phyloP scores from a whole-genome alignment of 495 filamentous ascomycete species.

The Neurospora discreta region DNA sequence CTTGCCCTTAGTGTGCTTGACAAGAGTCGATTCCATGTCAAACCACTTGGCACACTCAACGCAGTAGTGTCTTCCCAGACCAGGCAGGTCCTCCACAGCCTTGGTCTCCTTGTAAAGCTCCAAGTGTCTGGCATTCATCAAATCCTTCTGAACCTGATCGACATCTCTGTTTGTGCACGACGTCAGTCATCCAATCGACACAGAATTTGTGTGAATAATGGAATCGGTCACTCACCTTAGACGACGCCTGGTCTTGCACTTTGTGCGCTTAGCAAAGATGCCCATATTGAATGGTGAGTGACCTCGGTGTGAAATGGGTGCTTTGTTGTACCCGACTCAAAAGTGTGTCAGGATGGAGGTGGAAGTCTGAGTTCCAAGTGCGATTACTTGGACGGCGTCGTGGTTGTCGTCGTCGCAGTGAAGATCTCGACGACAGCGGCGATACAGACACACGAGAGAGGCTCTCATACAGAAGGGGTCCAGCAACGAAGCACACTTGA shows the following conservation, averaged over 20 bases:
- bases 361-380: background rate
- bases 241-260: constrained; percentile 50
- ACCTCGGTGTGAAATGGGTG: background rate
- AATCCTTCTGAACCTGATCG: constrained; percentile 78
- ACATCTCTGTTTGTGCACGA: constrained; percentile 47
- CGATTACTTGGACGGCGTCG: background rate
- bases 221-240: constrained; percentile 24
- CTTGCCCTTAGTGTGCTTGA: constrained; percentile 72
- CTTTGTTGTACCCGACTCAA: background rate
- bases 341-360: background rate
- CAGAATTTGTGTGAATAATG: background rate
- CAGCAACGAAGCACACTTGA: background rate
- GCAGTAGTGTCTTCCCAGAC: constrained; percentile 73
- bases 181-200: constrained; percentile 1
- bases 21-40: constrained; percentile 70
- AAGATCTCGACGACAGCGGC: background rate
- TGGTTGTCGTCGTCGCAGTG: background rate
- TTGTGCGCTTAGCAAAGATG: constrained; percentile 40
- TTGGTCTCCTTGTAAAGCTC: constrained; percentile 65
- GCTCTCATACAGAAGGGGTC: background rate
- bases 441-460: background rate
- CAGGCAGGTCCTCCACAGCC: constrained; percentile 76
- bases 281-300: constrained; percentile 29
- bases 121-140: constrained; percentile 65
- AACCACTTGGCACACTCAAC: constrained; percentile 95